Base-by-base conservation (phyloP, 2,329 filamentous ascomycete species). In the Colletotrichum cereale region DNA sequence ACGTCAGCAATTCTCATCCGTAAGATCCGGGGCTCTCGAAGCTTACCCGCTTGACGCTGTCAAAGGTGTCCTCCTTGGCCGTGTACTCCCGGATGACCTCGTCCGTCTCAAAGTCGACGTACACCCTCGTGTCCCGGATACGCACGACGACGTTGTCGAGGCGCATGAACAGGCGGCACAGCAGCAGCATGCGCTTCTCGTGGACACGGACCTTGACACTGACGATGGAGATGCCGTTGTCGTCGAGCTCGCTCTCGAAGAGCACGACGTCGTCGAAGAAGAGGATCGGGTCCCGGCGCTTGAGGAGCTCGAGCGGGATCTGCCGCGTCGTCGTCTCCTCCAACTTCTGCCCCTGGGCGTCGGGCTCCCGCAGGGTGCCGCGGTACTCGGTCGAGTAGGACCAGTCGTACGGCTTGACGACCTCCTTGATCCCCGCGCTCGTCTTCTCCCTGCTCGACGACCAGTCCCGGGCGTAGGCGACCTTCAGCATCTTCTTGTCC, bases 401-500 rank as follows among this genome's bases (percentile, higher is more conserved):
- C 96, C 96, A 99, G 84, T 99, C 96, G 80, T 97, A 99, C 3
- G 96, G 95, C 84, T 95, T 95, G 66, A 99, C 94, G 34, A 98
- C 92, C 79, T 98, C 94, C 79, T 94, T 94, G 80, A 99, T 97
- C 67, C 92, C 93, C 77, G 95, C 93, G 61, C 93, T 92, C 76
- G 93, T 93, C 80, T 92, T 90, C 80, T 95, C 94, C 69, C 86
- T 82, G 62, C 83, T 88, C 75, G 85, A 85, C 75, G 84, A 86
- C 96, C 96, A 99, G 80, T 95, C 93, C 74, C 90, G 89, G 2
- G 96, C 97, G 83, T 98, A 95, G 52, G 95, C 93, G 58, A 99
- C 96, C 83, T 96, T 94, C 75, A 99, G 88, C 93, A 98, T 97
- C 74, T 92, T 90, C 77, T 89, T 87, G 75, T 94, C 95, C 5